Percentiles rank a stretch among this genome's conserved stretches.
Conservation (phyloP, 352 stramenopile species). For the Phytophthora sansomeana region DNA sequence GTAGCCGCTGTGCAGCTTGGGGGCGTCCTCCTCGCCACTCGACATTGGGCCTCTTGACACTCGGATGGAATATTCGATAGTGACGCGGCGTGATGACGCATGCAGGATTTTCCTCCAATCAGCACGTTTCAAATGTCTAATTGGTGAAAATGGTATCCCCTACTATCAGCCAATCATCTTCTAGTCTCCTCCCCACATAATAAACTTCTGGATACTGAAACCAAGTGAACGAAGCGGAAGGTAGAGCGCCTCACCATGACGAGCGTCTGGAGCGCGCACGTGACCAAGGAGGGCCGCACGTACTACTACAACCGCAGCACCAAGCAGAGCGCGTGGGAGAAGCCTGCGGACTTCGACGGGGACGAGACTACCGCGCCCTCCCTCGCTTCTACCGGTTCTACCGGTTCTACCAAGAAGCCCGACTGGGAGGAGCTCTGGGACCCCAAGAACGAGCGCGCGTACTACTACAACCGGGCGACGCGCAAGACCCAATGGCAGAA, state of each 20-base stretch:
- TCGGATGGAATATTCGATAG: constrained; percentile 35
- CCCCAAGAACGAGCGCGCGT: constrained; percentile 84
- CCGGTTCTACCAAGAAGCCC: constrained; percentile 38
- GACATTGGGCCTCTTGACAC: constrained; percentile 51
- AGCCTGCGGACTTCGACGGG: constrained; percentile 78
- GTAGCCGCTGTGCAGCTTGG: constrained; percentile 79
- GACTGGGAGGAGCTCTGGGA: constrained; percentile 91
- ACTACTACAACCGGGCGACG: constrained; percentile 87
- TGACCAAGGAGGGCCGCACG: constrained; percentile 84
- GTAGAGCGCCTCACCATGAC: constrained; percentile 27
- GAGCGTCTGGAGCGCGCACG: constrained; percentile 84
- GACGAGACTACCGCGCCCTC: constrained; percentile 34
- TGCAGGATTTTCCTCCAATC: constrained; percentile 16
- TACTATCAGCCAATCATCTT: constrained; percentile 22
- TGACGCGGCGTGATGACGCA: constrained; percentile 18
- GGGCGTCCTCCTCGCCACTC: constrained; percentile 56
- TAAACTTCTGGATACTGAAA: too few relatives aligned
- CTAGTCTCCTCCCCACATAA: too few relatives aligned
- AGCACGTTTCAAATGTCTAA: not conserved
- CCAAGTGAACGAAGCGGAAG: too few relatives aligned
- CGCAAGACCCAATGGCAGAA: constrained; percentile 86
- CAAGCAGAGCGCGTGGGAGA: constrained; percentile 90
- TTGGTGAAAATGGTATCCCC: constrained; percentile 9
- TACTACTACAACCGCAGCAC: constrained; percentile 92
- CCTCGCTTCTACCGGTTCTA: not conserved